phyloP scores from a whole-genome alignment of 495 filamentous ascomycete genomes.

The Stereocaulon alpinum region DNA sequence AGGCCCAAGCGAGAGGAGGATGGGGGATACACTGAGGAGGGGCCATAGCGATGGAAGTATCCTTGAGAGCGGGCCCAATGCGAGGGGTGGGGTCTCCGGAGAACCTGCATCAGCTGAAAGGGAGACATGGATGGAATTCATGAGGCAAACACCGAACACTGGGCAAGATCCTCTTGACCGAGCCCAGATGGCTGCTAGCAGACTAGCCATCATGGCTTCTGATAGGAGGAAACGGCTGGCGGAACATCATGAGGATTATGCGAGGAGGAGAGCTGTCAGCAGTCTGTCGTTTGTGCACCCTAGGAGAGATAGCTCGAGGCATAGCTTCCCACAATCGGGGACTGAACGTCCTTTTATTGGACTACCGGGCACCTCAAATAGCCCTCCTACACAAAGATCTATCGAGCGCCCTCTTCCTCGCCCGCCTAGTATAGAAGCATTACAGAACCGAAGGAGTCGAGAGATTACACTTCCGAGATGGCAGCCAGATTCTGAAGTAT shows the following conservation, averaged over 20 bases:
- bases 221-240: constrained; percentile 20
- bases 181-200: constrained; percentile 13
- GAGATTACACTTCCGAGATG: constrained; percentile 52
- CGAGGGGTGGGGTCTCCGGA: constrained; percentile 1
- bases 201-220: constrained; percentile 20
- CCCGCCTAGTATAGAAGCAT: constrained; percentile 11
- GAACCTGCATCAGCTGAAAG: constrained; percentile 7
- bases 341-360: neutral
- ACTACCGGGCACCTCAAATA: neutral
- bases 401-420: constrained; percentile 17
- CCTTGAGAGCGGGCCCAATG: neutral
- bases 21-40: constrained; percentile 14
- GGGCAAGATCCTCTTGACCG: neutral
- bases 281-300: constrained; percentile 9
- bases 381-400: constrained; percentile 2
- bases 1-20: neutral
- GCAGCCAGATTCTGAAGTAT: constrained; percentile 77
- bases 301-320: constrained; percentile 1
- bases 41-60: constrained; percentile 23
- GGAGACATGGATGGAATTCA: constrained; percentile 19
- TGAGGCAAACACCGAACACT: constrained; percentile 8
- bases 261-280: constrained; percentile 17
- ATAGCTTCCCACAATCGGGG: neutral
- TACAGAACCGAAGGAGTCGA: constrained; percentile 13
- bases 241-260: constrained; percentile 13